A percentile compares a stretch with the other conserved stretches of the same genome.
phyloP scores from a whole-genome alignment of 1,284 basidiomycete genomes.

The Phaffia rhodozyma region DNA sequence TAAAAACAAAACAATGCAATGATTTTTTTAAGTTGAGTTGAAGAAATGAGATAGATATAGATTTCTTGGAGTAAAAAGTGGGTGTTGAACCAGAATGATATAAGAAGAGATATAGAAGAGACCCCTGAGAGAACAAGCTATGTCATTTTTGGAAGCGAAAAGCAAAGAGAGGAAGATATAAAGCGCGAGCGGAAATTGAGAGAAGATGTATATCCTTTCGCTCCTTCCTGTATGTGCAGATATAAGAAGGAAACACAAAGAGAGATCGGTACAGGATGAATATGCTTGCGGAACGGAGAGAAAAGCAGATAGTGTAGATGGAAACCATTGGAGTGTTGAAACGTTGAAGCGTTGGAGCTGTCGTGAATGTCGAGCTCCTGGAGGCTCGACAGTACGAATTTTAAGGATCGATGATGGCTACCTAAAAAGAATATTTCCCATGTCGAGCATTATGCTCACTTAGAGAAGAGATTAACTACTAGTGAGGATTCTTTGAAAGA shows the following conservation, averaged over 20 bases:
- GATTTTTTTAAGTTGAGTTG: too few relatives aligned
- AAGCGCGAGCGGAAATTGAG: too few relatives aligned
- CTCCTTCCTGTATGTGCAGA: too few relatives aligned
- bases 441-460: background rate
- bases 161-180: too few relatives aligned
- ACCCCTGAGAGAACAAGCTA: too few relatives aligned
- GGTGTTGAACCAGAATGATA: too few relatives aligned
- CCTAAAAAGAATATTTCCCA: background rate
- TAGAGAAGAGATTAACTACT: background rate
- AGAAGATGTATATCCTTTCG: too few relatives aligned
- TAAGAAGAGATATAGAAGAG: too few relatives aligned
- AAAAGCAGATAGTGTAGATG: background rate
- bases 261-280: background rate
- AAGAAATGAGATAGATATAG: too few relatives aligned
- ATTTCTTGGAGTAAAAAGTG: too few relatives aligned
- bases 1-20: too few relatives aligned
- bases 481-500: background rate
- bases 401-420: background rate
- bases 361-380: background rate
- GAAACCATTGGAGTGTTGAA: background rate
- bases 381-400: background rate
- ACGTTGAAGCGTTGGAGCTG: background rate
- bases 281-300: background rate
- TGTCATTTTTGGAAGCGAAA: too few relatives aligned
- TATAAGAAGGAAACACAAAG: background rate